Conservation (phyloP, 2,329 filamentous ascomycete genomes). For the Paramyrothecium roridum region DNA sequence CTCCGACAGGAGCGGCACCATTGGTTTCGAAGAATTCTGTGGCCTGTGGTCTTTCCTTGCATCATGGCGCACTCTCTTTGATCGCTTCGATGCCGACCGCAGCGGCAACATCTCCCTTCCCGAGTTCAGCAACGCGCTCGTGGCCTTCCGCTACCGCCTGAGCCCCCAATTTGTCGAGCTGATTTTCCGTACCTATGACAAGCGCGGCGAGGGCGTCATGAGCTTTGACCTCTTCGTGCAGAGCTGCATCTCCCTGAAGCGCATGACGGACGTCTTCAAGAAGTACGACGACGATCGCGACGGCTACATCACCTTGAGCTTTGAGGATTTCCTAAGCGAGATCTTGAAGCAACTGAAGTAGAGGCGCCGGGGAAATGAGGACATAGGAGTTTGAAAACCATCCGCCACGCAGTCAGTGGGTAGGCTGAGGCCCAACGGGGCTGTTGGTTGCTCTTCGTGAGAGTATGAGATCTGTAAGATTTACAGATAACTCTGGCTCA, state of each 20-base stretch:
- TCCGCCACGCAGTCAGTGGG: too few relatives aligned
- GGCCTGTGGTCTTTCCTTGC: slow-evolving; percentile 94
- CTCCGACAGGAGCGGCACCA: slow-evolving; percentile 80
- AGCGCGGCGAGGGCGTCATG: slow-evolving; percentile 66
- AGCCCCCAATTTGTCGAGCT: slow-evolving; percentile 79
- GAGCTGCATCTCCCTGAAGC: slow-evolving; percentile 91
- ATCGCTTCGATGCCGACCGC: slow-evolving; percentile 87
- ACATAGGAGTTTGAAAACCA: too few relatives aligned
- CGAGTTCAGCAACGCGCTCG: slow-evolving; percentile 87
- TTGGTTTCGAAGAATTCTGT: slow-evolving; percentile 95
- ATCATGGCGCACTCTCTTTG: slow-evolving; percentile 90
- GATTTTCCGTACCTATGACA: slow-evolving; percentile 87
- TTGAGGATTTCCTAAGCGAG: slow-evolving; percentile 76
- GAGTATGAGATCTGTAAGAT: too few relatives aligned
- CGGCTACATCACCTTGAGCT: slow-evolving; percentile 82
- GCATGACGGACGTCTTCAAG: slow-evolving; percentile 99
- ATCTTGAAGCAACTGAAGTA: slow-evolving; percentile 60
- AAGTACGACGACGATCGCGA: slow-evolving; percentile 97
- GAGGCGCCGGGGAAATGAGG: neutral
- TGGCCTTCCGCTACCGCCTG: slow-evolving; percentile 91
- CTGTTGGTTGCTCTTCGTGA: too few relatives aligned
- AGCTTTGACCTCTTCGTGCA: slow-evolving; percentile 97
- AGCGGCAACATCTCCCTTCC: slow-evolving; percentile 80
- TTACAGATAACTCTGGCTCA: too few relatives aligned
- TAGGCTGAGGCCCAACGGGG: too few relatives aligned